Percentiles rank a stretch among this genome's conserved stretches.
Evolutionary conservation across 208 protist species (phyloP).

Genomic region (Leishmania tarentolae): DNA sequence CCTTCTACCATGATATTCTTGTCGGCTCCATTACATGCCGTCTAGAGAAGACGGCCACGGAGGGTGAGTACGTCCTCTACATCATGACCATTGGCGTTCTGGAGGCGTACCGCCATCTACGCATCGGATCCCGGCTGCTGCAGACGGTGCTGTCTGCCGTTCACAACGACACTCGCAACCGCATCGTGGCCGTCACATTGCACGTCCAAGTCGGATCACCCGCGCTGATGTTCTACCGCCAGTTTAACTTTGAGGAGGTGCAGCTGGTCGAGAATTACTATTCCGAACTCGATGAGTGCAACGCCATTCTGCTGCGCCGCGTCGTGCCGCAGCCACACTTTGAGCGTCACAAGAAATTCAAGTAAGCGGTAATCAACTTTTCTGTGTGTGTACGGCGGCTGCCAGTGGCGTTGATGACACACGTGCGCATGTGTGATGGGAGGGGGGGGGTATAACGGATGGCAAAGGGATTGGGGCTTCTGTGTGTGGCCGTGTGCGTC

Average conservation of each 20-base stretch:
- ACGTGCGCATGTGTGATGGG: not conserved
- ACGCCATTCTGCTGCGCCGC: constrained; percentile 70
- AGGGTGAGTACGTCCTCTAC: constrained; percentile 76
- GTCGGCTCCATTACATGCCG: constrained; percentile 92
- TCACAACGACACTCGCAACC: constrained; percentile 49
- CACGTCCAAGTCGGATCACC: constrained; percentile 88
- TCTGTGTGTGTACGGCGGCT: not conserved
- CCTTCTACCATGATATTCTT: constrained; percentile 90
- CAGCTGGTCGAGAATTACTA: constrained; percentile 74
- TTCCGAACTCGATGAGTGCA: constrained; percentile 77
- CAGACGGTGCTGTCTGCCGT: constrained; percentile 57
- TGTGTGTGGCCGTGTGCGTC: not conserved
- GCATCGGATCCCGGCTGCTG: constrained; percentile 82
- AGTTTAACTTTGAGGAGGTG: constrained; percentile 72
- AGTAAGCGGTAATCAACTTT: not conserved
- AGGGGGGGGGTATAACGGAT: too few relatives aligned
- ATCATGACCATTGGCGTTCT: constrained; percentile 95
- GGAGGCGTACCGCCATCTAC: constrained; percentile 87
- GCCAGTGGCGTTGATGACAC: not conserved
- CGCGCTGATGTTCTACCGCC: constrained; percentile 84
- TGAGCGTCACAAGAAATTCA: constrained; percentile 45
- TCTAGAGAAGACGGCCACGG: constrained; percentile 62
- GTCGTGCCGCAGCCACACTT: constrained; percentile 61
- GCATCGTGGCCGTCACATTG: constrained; percentile 64
- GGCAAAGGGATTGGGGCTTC: not conserved